A percentile compares a stretch with the other conserved stretches of the same genome.
These are phyloP conservation scores for Sporothrix inflata DNA, from an alignment of 2,329 filamentous ascomycete genomes.

Conservation along the genomic window DNA sequence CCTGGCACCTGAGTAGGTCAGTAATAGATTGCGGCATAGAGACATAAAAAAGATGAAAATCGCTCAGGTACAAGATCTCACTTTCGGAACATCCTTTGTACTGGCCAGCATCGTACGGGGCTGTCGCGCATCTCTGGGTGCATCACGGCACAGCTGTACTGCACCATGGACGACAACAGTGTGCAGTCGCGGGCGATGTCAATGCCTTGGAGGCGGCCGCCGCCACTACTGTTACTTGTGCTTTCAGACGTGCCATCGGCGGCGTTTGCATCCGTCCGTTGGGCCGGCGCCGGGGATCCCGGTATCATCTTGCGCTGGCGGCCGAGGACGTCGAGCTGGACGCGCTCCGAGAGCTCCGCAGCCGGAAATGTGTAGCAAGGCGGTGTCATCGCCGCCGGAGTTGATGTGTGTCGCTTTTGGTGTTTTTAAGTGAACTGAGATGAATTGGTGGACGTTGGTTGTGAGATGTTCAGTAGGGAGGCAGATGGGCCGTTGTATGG, in stretches of 20 bases:
- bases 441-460: background rate
- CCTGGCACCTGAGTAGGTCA: constrained; percentile 54
- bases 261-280: too few species aligned
- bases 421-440: too few species aligned
- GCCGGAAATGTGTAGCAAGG: constrained; percentile 60
- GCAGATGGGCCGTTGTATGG: background rate
- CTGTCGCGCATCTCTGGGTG: constrained; percentile 51
- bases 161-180: constrained; percentile 57
- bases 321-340: constrained; percentile 54
- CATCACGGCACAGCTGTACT: constrained; percentile 63
- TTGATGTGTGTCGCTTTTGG: background rate
- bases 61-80: constrained; percentile 43
- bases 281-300: constrained; percentile 5
- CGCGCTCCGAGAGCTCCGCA: constrained; percentile 52
- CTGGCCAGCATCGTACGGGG: constrained; percentile 58
- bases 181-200: constrained; percentile 58
- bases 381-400: constrained; percentile 55
- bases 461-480: background rate
- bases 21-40: too few species aligned
- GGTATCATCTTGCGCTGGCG: constrained; percentile 55
- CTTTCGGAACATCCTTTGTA: constrained; percentile 64
- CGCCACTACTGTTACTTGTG: background rate
- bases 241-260: background rate
- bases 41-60: too few species aligned
- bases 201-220: constrained; percentile 41